Conservation (phyloP, 257 asterid species). For the Ilex asprella region DNA sequence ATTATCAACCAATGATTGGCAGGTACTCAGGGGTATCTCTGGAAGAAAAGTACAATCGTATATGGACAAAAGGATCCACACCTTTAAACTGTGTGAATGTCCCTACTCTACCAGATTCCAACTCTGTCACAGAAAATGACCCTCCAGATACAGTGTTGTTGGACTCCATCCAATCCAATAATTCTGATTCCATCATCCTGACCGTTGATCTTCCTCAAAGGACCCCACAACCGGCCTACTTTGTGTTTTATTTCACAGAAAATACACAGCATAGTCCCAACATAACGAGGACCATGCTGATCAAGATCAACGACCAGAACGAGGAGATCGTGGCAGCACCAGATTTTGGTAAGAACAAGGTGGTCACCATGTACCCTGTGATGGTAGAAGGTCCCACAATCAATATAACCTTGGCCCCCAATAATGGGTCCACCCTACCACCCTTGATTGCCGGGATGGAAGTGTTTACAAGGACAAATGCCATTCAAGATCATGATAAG, state of each 20-base stretch:
- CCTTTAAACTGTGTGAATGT: not conserved
- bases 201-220: not conserved
- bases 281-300: not conserved
- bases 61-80: not conserved
- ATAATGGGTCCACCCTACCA: not conserved
- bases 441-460: not conserved
- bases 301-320: not conserved
- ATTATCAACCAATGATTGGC: not conserved
- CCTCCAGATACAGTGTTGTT: not conserved
- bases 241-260: not conserved
- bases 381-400: not conserved
- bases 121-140: not conserved
- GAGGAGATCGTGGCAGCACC: not conserved
- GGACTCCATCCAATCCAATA: not conserved
- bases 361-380: not conserved
- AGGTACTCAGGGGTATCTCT: not conserved
- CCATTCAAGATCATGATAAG: not conserved
- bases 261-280: not conserved
- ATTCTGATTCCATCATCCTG: not conserved
- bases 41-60: not conserved
- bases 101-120: not conserved
- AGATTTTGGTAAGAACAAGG: not conserved
- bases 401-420: not conserved
- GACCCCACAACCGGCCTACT: not conserved
- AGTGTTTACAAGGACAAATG: not conserved